Evolutionary conservation across 306 rosid genomes (phyloP), one percentile per base, ranked within the genome.

Genomic region (Cicer chorassanicum): DNA sequence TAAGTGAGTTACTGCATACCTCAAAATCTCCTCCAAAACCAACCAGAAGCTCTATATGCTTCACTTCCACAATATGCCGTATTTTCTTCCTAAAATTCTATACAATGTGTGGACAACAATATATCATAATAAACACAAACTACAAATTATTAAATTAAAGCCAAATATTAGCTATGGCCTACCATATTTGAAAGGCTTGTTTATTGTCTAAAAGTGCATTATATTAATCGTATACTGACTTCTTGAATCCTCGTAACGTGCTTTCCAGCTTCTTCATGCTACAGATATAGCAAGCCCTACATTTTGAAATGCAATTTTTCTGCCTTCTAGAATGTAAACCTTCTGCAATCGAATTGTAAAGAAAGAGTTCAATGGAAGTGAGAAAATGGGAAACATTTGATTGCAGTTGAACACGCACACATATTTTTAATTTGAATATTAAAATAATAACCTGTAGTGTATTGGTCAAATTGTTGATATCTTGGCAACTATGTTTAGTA

Each of bases 391-490:
- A 24, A 24, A 24, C 34, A 24, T 38, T 2, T 24, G 45, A 4
- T 38, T 29, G 43, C 43, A 24, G 43, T 41, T 41, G 13, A 59
- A 29, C 65, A 21, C 9, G n/a, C 38, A 56, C 62, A 56, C 34
- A 56, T 21, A 15, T 61, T 61, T 9, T 45, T 45, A 3, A 5
- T 45, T 45, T 9, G 50, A 45, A 45, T 45, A 45, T 10, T 45
- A 36, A 61, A 61, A 41, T 41, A 43, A 40, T 19, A 42, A 83
- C 87, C 70, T 67, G 53, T 63, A 82, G 80, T 43, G 74, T 80
- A 9, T 46, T 18, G 10, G 82, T 77, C 65, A 80, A 55, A 45
- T 71, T 84, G 46, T 82, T 78, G 9, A 73, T 86, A 67, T 68
- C 41, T 53, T 67, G 18, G 68, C 84, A 42, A 15, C 38, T 80